Conservation (phyloP, 2,329 filamentous ascomycete species). For the Ceratocystis cacaofunesta region DNA sequence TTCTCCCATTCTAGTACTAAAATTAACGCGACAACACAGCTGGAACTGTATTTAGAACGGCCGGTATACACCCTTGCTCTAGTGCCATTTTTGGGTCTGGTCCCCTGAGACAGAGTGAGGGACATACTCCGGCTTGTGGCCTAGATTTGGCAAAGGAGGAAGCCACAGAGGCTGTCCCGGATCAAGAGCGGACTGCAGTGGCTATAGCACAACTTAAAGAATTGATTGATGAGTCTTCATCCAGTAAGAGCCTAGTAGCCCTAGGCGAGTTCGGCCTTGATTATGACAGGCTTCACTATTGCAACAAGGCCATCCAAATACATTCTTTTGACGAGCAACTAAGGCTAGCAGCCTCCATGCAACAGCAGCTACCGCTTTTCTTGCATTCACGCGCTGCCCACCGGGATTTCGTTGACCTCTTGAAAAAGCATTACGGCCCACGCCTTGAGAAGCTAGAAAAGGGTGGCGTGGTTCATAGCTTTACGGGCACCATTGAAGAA, state of each 20-base stretch:
- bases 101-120: constrained; percentile 31
- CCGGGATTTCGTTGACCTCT: constrained; percentile 61
- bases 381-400: constrained; percentile 82
- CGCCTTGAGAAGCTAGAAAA: constrained; percentile 52
- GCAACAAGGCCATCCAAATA: constrained; percentile 62
- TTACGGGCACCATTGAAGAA: constrained; percentile 76
- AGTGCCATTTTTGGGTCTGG: constrained; percentile 58
- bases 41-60: constrained; percentile 71
- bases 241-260: constrained; percentile 47
- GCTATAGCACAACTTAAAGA: constrained; percentile 46
- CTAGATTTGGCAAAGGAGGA: constrained; percentile 36
- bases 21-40: constrained; percentile 32
- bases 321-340: constrained; percentile 78
- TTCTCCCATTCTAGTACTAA: not conserved
- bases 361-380: constrained; percentile 72
- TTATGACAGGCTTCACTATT: constrained; percentile 81
- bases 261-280: constrained; percentile 94
- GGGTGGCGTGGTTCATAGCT: constrained; percentile 81
- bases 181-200: constrained; percentile 27
- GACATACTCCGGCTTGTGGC: constrained; percentile 39
- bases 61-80: constrained; percentile 87
- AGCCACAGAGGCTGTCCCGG: constrained; percentile 31
- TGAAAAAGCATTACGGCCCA: constrained; percentile 43
- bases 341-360: constrained; percentile 51
- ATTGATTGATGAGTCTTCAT: constrained; percentile 46